Percentiles rank a stretch among this genome's conserved stretches.
These are phyloP conservation scores for Camellia lanceoleosa DNA, from an alignment of 148 eudicot genomes.

Conservation along the genomic window DNA sequence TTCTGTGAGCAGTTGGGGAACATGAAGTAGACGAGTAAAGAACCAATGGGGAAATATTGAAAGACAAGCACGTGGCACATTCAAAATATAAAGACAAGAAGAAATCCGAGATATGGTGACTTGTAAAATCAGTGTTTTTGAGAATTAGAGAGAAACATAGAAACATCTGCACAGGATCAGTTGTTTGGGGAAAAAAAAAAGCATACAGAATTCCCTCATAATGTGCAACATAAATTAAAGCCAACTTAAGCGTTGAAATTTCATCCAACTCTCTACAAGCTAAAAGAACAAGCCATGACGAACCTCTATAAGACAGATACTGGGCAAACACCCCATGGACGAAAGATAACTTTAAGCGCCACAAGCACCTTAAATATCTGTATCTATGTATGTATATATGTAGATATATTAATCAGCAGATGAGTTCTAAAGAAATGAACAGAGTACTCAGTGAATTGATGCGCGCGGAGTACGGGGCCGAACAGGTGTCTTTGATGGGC, in stretches of 20 bases:
- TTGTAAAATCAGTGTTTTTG: neutral
- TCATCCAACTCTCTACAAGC: constrained; percentile 28
- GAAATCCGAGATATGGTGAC: neutral
- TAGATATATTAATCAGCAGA: constrained; percentile 18
- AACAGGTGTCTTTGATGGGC: constrained; percentile 94
- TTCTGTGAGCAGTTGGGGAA: too few species aligned
- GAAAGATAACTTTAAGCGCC: constrained; percentile 14
- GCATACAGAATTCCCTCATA: constrained; percentile 9
- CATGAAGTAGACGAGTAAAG: too few species aligned
- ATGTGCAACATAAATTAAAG: constrained; percentile 13
- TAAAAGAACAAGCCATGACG: constrained; percentile 9
- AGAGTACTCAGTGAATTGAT: constrained; percentile 35
- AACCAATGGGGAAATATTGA: neutral
- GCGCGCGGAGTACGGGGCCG: constrained; percentile 59
- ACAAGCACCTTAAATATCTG: constrained; percentile 25
- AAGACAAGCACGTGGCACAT: neutral
- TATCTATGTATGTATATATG: constrained; percentile 18
- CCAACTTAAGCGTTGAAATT: constrained; percentile 16
- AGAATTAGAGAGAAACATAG: constrained; percentile 18
- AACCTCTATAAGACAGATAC: constrained; percentile 18
- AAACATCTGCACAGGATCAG: constrained; percentile 14
- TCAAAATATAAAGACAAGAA: neutral
- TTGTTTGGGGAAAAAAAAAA: constrained; percentile 12
- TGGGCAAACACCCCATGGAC: constrained; percentile 21
- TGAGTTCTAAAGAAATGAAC: constrained; percentile 12